Conservation (phyloP, 192 early-diverging fungal genomes). For the Entrophospora sp. region DNA sequence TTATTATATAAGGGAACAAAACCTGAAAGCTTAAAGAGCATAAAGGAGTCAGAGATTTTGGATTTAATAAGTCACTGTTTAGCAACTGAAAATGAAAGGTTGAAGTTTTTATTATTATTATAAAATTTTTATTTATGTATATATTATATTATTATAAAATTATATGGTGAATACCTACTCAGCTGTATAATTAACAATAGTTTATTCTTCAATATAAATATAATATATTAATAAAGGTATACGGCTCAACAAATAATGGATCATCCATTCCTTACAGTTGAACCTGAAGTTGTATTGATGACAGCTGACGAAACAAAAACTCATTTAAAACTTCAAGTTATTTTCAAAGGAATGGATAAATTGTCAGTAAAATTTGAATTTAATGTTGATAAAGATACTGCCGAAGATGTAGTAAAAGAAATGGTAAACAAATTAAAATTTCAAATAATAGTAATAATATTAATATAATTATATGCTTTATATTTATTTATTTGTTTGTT, state of each 20-base stretch:
- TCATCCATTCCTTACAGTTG: slow-evolving; percentile 63
- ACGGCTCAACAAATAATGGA: slow-evolving; percentile 64
- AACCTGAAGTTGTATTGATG: slow-evolving; percentile 66
- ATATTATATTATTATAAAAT: no score
- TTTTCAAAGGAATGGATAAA: slow-evolving; percentile 69
- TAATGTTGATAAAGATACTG: slow-evolving; percentile 70
- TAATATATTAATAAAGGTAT: slow-evolving; percentile 42
- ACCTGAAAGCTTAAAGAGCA: slow-evolving; percentile 60
- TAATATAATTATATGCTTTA: background rate
- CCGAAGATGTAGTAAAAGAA: slow-evolving; percentile 70
- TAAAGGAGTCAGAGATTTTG: slow-evolving; percentile 56
- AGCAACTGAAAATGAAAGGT: slow-evolving; percentile 55
- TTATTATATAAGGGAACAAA: slow-evolving; percentile 65
- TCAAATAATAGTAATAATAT: background rate
- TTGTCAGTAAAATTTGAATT: slow-evolving; percentile 81
- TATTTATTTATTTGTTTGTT: background rate
- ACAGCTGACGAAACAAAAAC: slow-evolving; percentile 50
- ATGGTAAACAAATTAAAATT: slow-evolving; percentile 45
- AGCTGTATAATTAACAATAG: slow-evolving; percentile 10
- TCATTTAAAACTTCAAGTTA: slow-evolving; percentile 61
- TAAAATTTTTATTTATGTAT: no score
- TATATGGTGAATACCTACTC: background rate
- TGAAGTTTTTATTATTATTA: background rate
- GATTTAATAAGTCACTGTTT: slow-evolving; percentile 59
- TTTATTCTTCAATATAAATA: background rate